Evolutionary conservation across 129 eudicot species (phyloP), one percentile per base, ranked within the genome.

Genomic region (Centella asiatica): DNA sequence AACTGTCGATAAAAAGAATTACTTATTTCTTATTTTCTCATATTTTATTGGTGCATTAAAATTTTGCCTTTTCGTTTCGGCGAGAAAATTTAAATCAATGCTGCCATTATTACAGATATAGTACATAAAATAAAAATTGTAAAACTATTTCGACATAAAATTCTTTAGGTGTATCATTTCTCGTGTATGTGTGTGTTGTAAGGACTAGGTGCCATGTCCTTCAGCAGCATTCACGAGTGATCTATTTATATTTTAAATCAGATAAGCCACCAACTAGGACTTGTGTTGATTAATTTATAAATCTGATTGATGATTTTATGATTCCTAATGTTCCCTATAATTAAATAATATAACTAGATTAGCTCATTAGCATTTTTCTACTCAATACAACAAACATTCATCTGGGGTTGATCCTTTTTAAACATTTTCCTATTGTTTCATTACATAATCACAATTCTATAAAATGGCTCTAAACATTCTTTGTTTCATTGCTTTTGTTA

Each of bases 141-240:
- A n/a, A n/a, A n/a, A n/a, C n/a, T n/a, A n/a, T n/a, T n/a, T n/a
- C n/a, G n/a, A n/a, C n/a, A n/a, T n/a, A n/a, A n/a, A n/a, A n/a
- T n/a, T n/a, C n/a, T n/a, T n/a, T n/a, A n/a, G n/a, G n/a, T n/a
- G n/a, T n/a, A n/a, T n/a, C n/a, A n/a, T n/a, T n/a, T n/a, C n/a
- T n/a, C n/a, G n/a, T n/a, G n/a, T 48, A 20, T 23, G 27, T 2
- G 56, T 50, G 53, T 20, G 3, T 0, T 48, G 3, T 26, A 20
- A 27, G 24, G n/a, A 22, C 20, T 47, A 22, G 36, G 39, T 1
- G 15, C 32, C 4, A 12, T 47, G 36, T 47, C 25, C 14, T 31
- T 46, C 11, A 23, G 17, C 44, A 47, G 48, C n/a, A 1, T 55
- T 65, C 69, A 65, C 69, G 48, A 65, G 69, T 12, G n/a, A 53